A percentile compares a stretch with the other conserved stretches of the same genome.
Conservation (phyloP, 768 basidiomycete genomes). For the Termitomyces sp. region DNA sequence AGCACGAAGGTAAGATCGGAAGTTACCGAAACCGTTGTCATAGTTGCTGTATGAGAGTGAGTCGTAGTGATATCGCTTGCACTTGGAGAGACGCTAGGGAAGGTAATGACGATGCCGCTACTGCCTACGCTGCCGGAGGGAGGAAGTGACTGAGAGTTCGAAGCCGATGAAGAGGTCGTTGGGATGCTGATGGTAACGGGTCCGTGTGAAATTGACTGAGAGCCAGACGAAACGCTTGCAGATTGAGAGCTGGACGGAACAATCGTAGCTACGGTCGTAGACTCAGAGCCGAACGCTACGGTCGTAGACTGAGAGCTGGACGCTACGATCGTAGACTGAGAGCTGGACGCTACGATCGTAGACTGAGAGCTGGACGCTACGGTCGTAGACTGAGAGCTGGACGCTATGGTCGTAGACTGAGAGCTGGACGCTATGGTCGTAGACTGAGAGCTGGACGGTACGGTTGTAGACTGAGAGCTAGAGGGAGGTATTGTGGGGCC, state of each 20-base stretch:
- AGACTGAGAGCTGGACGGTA: neutral
- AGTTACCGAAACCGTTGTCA: constrained; percentile 25
- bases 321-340: neutral
- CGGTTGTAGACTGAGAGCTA: neutral
- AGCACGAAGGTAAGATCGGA: constrained; percentile 40
- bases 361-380: neutral
- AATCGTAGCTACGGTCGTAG: neutral
- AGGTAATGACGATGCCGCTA: constrained; percentile 12
- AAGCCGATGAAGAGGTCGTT: neutral
- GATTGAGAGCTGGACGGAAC: neutral
- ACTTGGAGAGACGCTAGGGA: constrained; percentile 7
- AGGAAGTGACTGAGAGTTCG: neutral
- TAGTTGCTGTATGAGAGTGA: neutral
- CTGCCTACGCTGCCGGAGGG: neutral
- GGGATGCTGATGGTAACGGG: neutral
- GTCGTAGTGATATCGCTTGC: neutral
- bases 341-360: neutral
- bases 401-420: no score
- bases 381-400: neutral
- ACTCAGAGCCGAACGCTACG: neutral
- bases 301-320: neutral
- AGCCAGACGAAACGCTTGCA: neutral
- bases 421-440: no score
- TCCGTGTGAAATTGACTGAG: neutral
- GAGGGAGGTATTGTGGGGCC: neutral